Evolutionary conservation across 2,329 filamentous ascomycete genomes (phyloP).

Genomic region (Pseudogymnoascus sp.): DNA sequence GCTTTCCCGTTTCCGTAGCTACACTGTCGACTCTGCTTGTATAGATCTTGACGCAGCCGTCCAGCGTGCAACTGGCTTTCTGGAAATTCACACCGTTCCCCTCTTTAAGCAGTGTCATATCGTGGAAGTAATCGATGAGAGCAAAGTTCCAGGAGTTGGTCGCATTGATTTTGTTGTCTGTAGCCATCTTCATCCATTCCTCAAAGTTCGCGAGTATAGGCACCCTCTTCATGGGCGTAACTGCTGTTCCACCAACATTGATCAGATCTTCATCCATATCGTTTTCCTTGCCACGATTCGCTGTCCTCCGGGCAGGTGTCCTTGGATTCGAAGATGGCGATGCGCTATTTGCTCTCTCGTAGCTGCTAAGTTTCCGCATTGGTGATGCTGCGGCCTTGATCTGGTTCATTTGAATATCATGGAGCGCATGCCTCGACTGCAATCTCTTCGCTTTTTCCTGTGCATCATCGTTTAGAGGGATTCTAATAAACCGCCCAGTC

Average conservation of each 20-base stretch:
- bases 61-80: constrained; percentile 92
- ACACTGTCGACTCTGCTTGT: constrained; percentile 97
- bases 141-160: constrained; percentile 99
- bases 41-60: constrained; percentile 98
- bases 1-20: constrained; percentile 90
- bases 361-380: constrained; percentile 53
- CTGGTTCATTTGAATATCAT: constrained; percentile 87
- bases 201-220: constrained; percentile 97
- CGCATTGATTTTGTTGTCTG: constrained; percentile 98
- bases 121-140: constrained; percentile 99
- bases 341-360: constrained; percentile 50
- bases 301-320: constrained; percentile 40
- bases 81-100: constrained; percentile 98
- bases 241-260: constrained; percentile 63
- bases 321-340: constrained; percentile 46
- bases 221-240: constrained; percentile 93
- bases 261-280: constrained; percentile 50
- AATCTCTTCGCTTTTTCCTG: constrained; percentile 83
- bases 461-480: constrained; percentile 92
- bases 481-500: constrained; percentile 43
- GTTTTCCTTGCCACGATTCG: constrained; percentile 32
- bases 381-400: constrained; percentile 76
- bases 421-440: constrained; percentile 77
- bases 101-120: constrained; percentile 95
- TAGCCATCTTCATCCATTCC: constrained; percentile 99